These are phyloP conservation scores for Basipetospora chlamydospora DNA, from an alignment of 2,329 filamentous ascomycete genomes.

Conservation along the genomic window DNA sequence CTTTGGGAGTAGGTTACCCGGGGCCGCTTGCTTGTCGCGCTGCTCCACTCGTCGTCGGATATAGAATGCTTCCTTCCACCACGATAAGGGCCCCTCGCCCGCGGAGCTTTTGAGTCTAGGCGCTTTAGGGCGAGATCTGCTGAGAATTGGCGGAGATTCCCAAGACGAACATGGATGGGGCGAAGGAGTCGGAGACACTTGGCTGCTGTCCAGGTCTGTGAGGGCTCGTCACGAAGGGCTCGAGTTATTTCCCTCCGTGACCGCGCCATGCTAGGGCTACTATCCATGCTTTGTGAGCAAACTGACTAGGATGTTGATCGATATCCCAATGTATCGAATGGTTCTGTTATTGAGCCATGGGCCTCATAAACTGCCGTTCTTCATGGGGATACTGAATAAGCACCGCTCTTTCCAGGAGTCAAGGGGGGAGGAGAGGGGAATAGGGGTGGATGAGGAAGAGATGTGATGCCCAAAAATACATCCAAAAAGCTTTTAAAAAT, in stretches of 20 bases:
- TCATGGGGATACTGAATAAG: too few relatives aligned
- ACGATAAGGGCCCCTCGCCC: neutral
- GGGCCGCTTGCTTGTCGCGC: slow-evolving; percentile 1
- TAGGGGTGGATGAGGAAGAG: too few relatives aligned
- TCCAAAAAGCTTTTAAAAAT: too few relatives aligned
- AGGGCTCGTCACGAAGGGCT: slow-evolving; percentile 6
- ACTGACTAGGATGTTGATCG: too few relatives aligned
- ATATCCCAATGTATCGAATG: too few relatives aligned
- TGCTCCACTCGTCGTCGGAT: slow-evolving; percentile 1
- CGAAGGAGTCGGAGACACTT: slow-evolving; percentile 31
- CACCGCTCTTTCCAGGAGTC: too few relatives aligned
- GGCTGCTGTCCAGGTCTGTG: slow-evolving; percentile 29
- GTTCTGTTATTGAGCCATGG: neutral
- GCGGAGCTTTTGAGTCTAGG: neutral
- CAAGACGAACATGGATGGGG: slow-evolving; percentile 27
- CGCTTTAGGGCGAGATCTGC: neutral
- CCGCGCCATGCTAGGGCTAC: neutral
- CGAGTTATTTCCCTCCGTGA: neutral
- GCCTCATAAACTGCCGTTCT: too few relatives aligned
- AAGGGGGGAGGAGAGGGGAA: too few relatives aligned
- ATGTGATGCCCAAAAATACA: too few relatives aligned
- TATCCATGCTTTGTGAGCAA: slow-evolving; percentile 1
- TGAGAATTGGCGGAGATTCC: slow-evolving; percentile 2
- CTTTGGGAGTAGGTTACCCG: slow-evolving; percentile 3
- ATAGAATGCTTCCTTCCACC: neutral